Evolutionary conservation across 139 green algal genomes (phyloP), one percentile per base, ranked within the genome.

Genomic region (Diplosphaera chodatii): DNA sequence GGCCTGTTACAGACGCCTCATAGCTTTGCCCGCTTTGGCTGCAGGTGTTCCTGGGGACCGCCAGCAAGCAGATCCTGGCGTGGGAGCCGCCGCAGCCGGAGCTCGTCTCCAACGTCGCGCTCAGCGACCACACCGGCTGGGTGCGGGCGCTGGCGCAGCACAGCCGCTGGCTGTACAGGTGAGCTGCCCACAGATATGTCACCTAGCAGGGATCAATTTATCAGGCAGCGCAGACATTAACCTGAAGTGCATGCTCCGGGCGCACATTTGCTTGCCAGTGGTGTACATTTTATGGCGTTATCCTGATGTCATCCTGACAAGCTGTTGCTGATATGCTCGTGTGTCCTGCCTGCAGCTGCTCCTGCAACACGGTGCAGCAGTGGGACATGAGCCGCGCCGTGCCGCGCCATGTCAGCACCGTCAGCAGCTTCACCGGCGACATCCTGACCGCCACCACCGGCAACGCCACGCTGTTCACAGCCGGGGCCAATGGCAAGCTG

Each of bases 51-150:
- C 79, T 85, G 27, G 87, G 86, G 40, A 86, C 83, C 20, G 78
- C 85, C 20, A 63, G 66, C 4, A 88, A 88, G 74, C 74, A 84
- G 64, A 77, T 92, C 32, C 29, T 78, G 8, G 78, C 74, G 0
- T 92, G 82, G 84, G 81, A 84, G 63, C 77, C 82, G 1, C 82
- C 84, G 3, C 55, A 55, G 6, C 21, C 33, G 1, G 32, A 77
- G 1, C 40, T 91, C 5, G 76, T 80, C 29, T 40, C 64, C 8
- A 77, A 87, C 74, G 69, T 89, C 27, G 67, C 82, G 15, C 69
- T 94, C 55, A 82, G 86, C 56, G 80, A 76, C 22, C 88, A 93
- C 75, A 85, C 85, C 0, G 82, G 88, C 48, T 94, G 88, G 88
- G 88, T 94, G 34, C 69, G 88, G 4, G 70, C 76, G 3, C 69